Percentiles rank a stretch among this genome's conserved stretches.
These are phyloP conservation scores for Populus hybrid DNA, from an alignment of 441 rosid genomes.

Conservation along the genomic window DNA sequence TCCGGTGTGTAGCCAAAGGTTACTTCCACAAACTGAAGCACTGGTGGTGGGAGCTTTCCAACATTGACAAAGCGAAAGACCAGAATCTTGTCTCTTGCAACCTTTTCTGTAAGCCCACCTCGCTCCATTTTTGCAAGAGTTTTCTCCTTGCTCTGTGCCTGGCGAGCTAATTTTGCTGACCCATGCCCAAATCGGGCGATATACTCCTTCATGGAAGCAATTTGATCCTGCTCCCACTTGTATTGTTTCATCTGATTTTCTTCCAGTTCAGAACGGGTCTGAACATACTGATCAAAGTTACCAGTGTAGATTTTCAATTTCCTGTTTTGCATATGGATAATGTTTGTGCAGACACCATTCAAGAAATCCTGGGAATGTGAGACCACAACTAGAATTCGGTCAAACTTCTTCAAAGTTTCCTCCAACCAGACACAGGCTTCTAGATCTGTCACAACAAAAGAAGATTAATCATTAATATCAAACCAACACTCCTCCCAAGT, in stretches of 20 bases:
- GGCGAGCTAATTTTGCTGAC: conserved; percentile 95
- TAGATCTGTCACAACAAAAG: conserved; percentile 49
- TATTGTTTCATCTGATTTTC: conserved; percentile 99
- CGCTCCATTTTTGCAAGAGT: conserved; percentile 98
- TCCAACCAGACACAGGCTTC: conserved; percentile 99
- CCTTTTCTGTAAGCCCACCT: conserved; percentile 92
- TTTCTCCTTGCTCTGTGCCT: conserved; percentile 97
- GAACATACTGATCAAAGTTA: conserved; percentile 88
- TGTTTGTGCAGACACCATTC: conserved; percentile 96
- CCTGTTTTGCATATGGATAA: conserved; percentile 93
- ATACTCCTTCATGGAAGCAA: conserved; percentile 93
- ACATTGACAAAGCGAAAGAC: conserved; percentile 86
- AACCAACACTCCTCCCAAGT: neutral
- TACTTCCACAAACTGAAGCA: conserved; percentile 94
- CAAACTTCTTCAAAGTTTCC: conserved; percentile 83
- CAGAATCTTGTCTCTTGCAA: conserved; percentile 63
- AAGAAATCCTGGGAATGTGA: conserved; percentile 96
- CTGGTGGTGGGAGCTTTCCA: conserved; percentile 97
- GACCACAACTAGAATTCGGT: conserved; percentile 83
- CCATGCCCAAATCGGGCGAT: conserved; percentile 98
- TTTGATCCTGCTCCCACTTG: conserved; percentile 99
- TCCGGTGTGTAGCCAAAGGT: conserved; percentile 87
- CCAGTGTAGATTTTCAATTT: conserved; percentile 75
- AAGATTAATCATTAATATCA: neutral
- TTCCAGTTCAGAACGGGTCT: conserved; percentile 88